phyloP scores from a whole-genome alignment of 202 grass and related monocot genomes.

The Panicum hallii region DNA sequence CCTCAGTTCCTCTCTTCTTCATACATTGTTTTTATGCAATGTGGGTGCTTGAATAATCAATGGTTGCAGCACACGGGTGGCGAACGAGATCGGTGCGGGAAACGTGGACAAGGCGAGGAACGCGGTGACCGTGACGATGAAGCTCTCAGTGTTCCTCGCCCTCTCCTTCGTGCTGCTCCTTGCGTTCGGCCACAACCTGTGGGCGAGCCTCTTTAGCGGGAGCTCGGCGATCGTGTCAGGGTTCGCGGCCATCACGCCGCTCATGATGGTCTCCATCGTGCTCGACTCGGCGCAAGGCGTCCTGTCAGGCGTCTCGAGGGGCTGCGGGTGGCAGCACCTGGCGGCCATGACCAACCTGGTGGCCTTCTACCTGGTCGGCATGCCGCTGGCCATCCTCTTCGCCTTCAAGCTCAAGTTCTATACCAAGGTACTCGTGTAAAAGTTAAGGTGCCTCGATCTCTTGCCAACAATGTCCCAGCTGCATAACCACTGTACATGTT shows the following conservation, averaged over 20 bases:
- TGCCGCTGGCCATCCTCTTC: slow-evolving; percentile 73
- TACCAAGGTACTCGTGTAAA: slow-evolving; percentile 12
- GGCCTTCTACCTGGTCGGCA: slow-evolving; percentile 80
- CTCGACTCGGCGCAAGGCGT: slow-evolving; percentile 83
- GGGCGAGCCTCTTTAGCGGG: slow-evolving; percentile 70
- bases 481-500: neutral
- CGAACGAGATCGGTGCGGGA: slow-evolving; percentile 78
- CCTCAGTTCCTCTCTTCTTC: too few relatives aligned
- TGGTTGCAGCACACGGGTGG: slow-evolving; percentile 64
- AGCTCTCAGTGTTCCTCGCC: slow-evolving; percentile 75
- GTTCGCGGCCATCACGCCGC: slow-evolving; percentile 69
- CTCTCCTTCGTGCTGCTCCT: slow-evolving; percentile 60
- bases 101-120: slow-evolving; percentile 65
- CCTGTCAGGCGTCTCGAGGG: slow-evolving; percentile 72
- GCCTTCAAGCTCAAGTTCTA: slow-evolving; percentile 72
- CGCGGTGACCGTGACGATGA: slow-evolving; percentile 67
- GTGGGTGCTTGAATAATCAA: too few relatives aligned
- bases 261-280: slow-evolving; percentile 67
- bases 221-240: slow-evolving; percentile 52
- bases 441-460: too few relatives aligned
- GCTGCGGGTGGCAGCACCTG: slow-evolving; percentile 93
- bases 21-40: too few relatives aligned
- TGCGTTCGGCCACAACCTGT: slow-evolving; percentile 59
- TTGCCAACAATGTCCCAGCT: neutral
- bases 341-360: slow-evolving; percentile 81